phyloP scores from a whole-genome alignment of 306 rosid genomes.

The Glycine latifolia region DNA sequence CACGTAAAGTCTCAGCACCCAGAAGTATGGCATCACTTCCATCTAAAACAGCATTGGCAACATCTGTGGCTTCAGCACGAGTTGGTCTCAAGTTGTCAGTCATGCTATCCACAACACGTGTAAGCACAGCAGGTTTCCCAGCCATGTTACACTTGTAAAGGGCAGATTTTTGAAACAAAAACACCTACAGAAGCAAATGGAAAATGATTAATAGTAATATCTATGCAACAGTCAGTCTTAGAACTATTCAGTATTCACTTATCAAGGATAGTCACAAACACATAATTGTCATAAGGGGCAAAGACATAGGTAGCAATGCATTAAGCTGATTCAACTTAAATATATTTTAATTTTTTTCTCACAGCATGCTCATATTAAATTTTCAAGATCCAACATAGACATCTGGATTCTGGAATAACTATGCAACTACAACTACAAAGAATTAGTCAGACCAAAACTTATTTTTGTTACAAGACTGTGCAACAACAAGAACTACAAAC shows the following conservation, averaged over 20 bases:
- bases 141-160: conserved; percentile 98
- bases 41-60: conserved; percentile 98
- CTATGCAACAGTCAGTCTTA: conserved; percentile 12
- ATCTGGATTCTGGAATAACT: conserved; percentile 8
- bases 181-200: conserved; percentile 66
- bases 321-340: conserved; percentile 27
- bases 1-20: conserved; percentile 99
- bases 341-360: background rate
- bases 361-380: background rate
- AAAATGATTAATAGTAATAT: conserved; percentile 40
- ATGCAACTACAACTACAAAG: background rate
- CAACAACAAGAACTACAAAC: conserved; percentile 24
- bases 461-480: conserved; percentile 6
- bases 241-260: conserved; percentile 21
- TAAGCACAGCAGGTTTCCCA: conserved; percentile 99
- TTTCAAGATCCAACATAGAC: background rate
- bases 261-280: background rate
- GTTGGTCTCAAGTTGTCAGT: conserved; percentile 98
- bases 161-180: conserved; percentile 96
- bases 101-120: conserved; percentile 99
- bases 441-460: background rate
- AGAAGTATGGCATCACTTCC: conserved; percentile 98
- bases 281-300: background rate
- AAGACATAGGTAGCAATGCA: conserved; percentile 1
- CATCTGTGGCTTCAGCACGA: conserved; percentile 99